Percentiles rank a stretch among this genome's conserved stretches.
Evolutionary conservation across 192 early-diverging fungal genomes (phyloP).

Genomic region (Coemansia sp.): DNA sequence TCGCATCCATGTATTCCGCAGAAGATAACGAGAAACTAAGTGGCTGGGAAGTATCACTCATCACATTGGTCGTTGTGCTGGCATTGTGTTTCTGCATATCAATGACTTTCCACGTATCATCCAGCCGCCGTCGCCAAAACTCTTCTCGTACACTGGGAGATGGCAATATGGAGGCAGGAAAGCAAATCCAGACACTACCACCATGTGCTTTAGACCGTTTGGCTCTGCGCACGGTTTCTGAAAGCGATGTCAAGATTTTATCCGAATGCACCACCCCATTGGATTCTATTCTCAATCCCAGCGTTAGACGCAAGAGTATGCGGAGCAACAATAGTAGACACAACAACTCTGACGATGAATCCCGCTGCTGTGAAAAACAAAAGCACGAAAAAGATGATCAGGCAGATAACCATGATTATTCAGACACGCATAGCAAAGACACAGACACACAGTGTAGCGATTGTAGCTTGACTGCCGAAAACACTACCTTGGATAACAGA

Average conservation of each 20-base stretch:
- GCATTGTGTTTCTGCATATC: slow-evolving; percentile 44
- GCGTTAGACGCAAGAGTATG: slow-evolving; percentile 6
- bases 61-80: slow-evolving; percentile 38
- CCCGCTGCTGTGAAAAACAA: background rate
- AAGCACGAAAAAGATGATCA: too few species aligned
- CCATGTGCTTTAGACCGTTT: slow-evolving; percentile 43
- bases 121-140: slow-evolving; percentile 13
- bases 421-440: background rate
- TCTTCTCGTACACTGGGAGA: background rate
- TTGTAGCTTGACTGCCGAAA: background rate
- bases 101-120: slow-evolving; percentile 33
- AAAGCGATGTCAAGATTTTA: slow-evolving; percentile 25
- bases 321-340: background rate
- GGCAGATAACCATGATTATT: too few species aligned
- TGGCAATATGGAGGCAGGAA: slow-evolving; percentile 1
- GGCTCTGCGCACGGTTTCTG: slow-evolving; percentile 33
- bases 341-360: background rate
- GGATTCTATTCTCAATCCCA: slow-evolving; percentile 34
- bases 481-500: background rate
- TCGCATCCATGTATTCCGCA: slow-evolving; percentile 37
- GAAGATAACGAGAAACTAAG: slow-evolving; percentile 32
- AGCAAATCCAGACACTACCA: slow-evolving; percentile 39
- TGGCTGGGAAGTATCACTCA: slow-evolving; percentile 47
- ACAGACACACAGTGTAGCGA: background rate
- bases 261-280: slow-evolving; percentile 38